phyloP scores from a whole-genome alignment of 495 filamentous ascomycete species.

The Cercophora scortea region DNA sequence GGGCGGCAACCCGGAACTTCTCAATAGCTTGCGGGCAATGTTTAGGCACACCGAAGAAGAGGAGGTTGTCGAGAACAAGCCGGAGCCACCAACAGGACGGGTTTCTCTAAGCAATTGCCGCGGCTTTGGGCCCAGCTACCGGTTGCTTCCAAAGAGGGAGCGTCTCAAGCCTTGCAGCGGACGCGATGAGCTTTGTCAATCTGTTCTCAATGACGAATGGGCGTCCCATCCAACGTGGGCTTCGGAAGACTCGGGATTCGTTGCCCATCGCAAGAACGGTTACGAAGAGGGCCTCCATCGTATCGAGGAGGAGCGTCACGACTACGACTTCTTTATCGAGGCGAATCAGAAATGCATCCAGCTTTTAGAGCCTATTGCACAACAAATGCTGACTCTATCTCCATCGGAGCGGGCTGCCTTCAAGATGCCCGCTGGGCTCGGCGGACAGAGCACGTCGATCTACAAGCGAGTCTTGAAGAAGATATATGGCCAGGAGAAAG shows the following conservation, averaged over 20 bases:
- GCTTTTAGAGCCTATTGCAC: conserved; percentile 85
- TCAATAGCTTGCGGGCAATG: conserved; percentile 77
- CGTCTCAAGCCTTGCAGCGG: conserved; percentile 82
- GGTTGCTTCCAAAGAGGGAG: conserved; percentile 82
- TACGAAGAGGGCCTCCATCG: conserved; percentile 89
- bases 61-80: conserved; percentile 69
- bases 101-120: conserved; percentile 91
- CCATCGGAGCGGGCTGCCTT: conserved; percentile 63
- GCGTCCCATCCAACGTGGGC: conserved; percentile 98
- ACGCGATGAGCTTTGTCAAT: conserved; percentile 84
- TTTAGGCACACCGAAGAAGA: conserved; percentile 65
- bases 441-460: conserved; percentile 89
- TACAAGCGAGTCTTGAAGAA: conserved; percentile 97
- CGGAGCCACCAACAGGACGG: conserved; percentile 60
- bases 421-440: conserved; percentile 72
- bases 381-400: conserved; percentile 71
- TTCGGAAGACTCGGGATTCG: conserved; percentile 95
- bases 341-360: conserved; percentile 88
- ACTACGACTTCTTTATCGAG: conserved; percentile 98
- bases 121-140: conserved; percentile 87
- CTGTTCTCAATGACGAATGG: conserved; percentile 96
- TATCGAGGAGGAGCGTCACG: conserved; percentile 96
- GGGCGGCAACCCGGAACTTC: conserved; percentile 76
- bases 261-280: conserved; percentile 92
- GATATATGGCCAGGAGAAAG: conserved; percentile 84